A percentile compares a stretch with the other conserved stretches of the same genome.
These are phyloP conservation scores for Colletotrichum magnum DNA, from an alignment of 2,329 filamentous ascomycete species.

Conservation along the genomic window DNA sequence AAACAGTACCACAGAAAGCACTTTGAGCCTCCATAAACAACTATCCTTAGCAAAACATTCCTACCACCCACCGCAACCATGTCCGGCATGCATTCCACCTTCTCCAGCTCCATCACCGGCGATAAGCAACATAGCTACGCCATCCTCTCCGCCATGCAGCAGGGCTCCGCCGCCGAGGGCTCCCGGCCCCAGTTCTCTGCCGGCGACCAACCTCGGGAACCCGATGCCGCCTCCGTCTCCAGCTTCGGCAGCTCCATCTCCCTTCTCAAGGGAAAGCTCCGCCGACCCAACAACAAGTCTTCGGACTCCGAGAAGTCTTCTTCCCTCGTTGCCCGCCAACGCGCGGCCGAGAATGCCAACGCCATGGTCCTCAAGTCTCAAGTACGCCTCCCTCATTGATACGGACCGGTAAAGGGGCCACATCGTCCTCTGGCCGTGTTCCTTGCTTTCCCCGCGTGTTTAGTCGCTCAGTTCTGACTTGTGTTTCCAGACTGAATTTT, in stretches of 20 bases:
- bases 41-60: background rate
- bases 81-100: conserved; percentile 37
- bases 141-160: conserved; percentile 28
- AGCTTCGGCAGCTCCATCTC: conserved; percentile 40
- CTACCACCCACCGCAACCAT: conserved; percentile 13
- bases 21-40: background rate
- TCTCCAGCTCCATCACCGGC: conserved; percentile 36
- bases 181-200: conserved; percentile 15
- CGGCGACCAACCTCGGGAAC: background rate
- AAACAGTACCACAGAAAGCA: background rate
- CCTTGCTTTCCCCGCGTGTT: background rate
- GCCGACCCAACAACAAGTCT: conserved; percentile 10
- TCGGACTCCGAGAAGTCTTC: conserved; percentile 22
- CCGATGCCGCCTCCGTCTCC: conserved; percentile 36
- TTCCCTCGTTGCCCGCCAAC: conserved; percentile 30
- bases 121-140: conserved; percentile 34
- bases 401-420: background rate
- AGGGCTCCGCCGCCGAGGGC: conserved; percentile 21
- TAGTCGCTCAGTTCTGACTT: conserved; percentile 2
- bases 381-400: conserved; percentile 8
- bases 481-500: background rate
- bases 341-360: conserved; percentile 27
- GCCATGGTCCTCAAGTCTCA: conserved; percentile 7
- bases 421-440: conserved; percentile 4
- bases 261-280: conserved; percentile 24